phyloP scores from a whole-genome alignment of 129 eudicot species.

The Lonicera japonica region DNA sequence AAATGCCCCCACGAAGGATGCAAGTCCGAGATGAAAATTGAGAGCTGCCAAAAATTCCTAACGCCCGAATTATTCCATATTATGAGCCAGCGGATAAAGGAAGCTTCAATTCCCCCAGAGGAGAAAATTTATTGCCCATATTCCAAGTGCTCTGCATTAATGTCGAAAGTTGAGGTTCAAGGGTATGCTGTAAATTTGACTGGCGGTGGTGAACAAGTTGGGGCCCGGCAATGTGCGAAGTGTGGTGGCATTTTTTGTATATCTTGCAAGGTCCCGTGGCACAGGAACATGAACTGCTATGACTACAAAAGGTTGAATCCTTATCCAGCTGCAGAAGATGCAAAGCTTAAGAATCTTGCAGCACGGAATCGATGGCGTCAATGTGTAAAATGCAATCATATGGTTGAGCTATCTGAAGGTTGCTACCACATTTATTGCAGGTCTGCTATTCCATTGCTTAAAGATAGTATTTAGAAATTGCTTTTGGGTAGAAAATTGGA shows the following conservation, averaged over 20 bases:
- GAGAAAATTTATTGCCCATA: conserved; percentile 65
- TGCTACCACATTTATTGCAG: conserved; percentile 53
- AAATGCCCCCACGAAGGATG: conserved; percentile 64
- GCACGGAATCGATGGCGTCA: conserved; percentile 34
- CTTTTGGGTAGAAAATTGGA: too few relatives aligned
- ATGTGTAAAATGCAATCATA: conserved; percentile 30
- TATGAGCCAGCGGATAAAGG: conserved; percentile 54
- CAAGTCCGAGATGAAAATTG: conserved; percentile 31
- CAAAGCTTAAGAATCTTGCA: conserved; percentile 40
- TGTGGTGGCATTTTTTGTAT: conserved; percentile 53
- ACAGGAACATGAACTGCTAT: conserved; percentile 34
- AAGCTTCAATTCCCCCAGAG: conserved; percentile 56
- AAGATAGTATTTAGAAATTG: neutral
- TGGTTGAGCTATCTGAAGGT: conserved; percentile 41
- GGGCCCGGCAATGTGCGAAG: conserved; percentile 34
- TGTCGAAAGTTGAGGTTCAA: conserved; percentile 44
- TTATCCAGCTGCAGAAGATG: conserved; percentile 36
- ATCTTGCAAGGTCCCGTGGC: conserved; percentile 66
- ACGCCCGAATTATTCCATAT: conserved; percentile 39
- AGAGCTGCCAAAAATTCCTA: conserved; percentile 45
- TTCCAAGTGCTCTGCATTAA: conserved; percentile 53
- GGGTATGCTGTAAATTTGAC: conserved; percentile 9
- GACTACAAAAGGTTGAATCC: conserved; percentile 28
- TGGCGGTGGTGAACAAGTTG: conserved; percentile 7
- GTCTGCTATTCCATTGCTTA: conserved; percentile 17